Base-by-base conservation (phyloP, 2,329 filamentous ascomycete genomes). In the Sporothrix mexicana region DNA sequence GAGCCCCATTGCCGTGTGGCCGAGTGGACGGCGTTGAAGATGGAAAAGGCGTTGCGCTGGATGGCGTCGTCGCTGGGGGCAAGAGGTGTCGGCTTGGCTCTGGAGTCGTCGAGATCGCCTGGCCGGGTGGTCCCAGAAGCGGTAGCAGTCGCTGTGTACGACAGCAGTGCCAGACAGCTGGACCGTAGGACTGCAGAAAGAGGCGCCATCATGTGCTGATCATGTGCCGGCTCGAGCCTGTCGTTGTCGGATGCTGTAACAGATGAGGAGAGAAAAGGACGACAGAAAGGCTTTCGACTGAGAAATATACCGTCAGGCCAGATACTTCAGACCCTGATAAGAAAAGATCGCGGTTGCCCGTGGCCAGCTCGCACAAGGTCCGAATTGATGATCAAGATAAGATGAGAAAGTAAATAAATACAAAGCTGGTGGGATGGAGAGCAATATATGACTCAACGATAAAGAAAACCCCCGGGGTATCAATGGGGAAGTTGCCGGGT, bases 1-100 rank as follows among this genome's bases (percentile, higher is more conserved):
- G 90, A 92, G 0, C 91, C 92, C 88, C 90, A 94, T 83, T 94
- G 91, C 49, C 92, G 86, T 83, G 92, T 89, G 0, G 91, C 91
- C 10, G 89, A 89, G 75, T 93, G 89, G 20, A 94, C 83, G 17
- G 90, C 86, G 78, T 94, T 94, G 85, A 94, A 94, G 72, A 94
- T 88, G 74, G 88, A 85, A 75, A 88, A 86, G 8, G 88, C 88
- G 79, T 92, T 90, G 51, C 79, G 77, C 17, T 78, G 79, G 13
- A 85, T 83, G 70, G 79, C 79, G 0, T 81, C 80, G 61, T 79
- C 74, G 66, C 78, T 82, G 17, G 84, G 84, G 1, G 77, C 73
- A 51, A 83, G 80, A 1, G 49, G 20, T 5, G 2, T 30, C 5
- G 59, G 17, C 4, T 10, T 20, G 1, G 59, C 20, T 12, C 25